Conservation (phyloP, 73 alveolate species). For the Blepharisma stoltei region DNA sequence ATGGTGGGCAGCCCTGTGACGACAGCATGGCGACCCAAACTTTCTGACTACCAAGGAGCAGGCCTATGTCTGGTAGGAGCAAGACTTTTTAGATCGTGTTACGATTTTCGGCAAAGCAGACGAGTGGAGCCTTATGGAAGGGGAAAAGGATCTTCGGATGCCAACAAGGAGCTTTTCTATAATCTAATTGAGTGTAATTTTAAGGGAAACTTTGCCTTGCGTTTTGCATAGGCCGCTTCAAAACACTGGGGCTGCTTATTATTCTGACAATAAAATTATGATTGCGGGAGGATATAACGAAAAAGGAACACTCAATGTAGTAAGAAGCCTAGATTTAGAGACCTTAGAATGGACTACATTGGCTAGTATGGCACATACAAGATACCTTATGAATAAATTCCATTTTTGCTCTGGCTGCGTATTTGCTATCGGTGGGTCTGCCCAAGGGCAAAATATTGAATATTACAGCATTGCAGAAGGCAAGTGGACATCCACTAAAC, state of each 20-base stretch:
- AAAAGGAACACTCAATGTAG: constrained; percentile 61
- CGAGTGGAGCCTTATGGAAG: too few species aligned
- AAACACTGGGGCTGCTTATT: constrained; percentile 61
- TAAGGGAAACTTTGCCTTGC: constrained; percentile 48
- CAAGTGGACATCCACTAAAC: background rate
- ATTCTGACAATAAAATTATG: constrained; percentile 48
- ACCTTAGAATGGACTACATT: constrained; percentile 52
- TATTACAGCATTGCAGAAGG: background rate
- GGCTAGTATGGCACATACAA: constrained; percentile 60
- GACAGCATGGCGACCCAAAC: too few species aligned
- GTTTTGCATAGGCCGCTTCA: constrained; percentile 53
- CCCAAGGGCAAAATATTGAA: constrained; percentile 17
- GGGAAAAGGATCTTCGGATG: too few species aligned
- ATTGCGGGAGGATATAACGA: constrained; percentile 74
- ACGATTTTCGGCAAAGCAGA: too few species aligned
- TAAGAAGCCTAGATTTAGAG: constrained; percentile 46
- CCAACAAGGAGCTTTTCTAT: too few species aligned
- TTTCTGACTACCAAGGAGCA: too few species aligned
- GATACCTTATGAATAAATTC: constrained; percentile 63
- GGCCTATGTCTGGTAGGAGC: too few species aligned
- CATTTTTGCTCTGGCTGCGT: constrained; percentile 49
- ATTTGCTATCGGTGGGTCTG: constrained; percentile 64
- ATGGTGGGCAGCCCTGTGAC: too few species aligned
- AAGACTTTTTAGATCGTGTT: too few species aligned
- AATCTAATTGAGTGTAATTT: too few species aligned